A percentile compares a stretch with the other conserved stretches of the same genome.
Conservation (phyloP, 208 protist species). For the Acanthamoeba triangularis region DNA sequence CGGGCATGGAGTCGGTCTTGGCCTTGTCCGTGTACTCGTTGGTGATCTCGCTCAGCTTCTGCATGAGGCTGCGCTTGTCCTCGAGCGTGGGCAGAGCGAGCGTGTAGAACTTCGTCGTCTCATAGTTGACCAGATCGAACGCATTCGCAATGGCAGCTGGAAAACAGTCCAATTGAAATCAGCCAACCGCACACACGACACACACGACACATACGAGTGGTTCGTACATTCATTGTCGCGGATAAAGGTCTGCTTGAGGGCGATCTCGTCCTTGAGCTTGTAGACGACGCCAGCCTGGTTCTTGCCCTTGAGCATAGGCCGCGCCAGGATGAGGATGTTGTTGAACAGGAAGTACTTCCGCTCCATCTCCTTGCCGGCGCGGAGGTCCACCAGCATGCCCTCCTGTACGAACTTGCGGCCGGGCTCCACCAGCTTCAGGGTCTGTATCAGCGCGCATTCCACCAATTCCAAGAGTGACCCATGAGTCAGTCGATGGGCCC, state of each 20-base stretch:
- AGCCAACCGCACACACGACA: background rate
- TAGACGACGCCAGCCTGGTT: slow-evolving; percentile 15
- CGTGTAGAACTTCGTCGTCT: slow-evolving; percentile 58
- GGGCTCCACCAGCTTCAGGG: slow-evolving; percentile 57
- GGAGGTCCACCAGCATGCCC: slow-evolving; percentile 47
- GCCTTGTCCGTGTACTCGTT: slow-evolving; percentile 57
- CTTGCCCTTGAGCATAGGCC: slow-evolving; percentile 30
- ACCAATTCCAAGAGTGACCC: background rate
- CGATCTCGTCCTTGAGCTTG: slow-evolving; percentile 73
- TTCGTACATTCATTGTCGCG: slow-evolving; percentile 27
- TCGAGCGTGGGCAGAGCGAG: background rate
- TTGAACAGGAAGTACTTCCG: slow-evolving; percentile 71
- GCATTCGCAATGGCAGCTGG: slow-evolving; percentile 56
- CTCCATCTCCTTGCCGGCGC: slow-evolving; percentile 71
- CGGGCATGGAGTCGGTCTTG: slow-evolving; percentile 4
- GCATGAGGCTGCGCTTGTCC: slow-evolving; percentile 60
- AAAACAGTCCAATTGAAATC: background rate
- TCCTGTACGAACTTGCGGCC: slow-evolving; percentile 67
- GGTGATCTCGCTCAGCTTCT: slow-evolving; percentile 60
- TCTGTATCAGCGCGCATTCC: background rate
- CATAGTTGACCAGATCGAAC: slow-evolving; percentile 42
- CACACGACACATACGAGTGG: background rate
- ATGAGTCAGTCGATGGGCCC: too few relatives aligned
- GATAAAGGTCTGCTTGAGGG: slow-evolving; percentile 19
- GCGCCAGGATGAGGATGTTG: slow-evolving; percentile 45